Evolutionary conservation across 441 rosid species (phyloP), one percentile per base, ranked within the genome.

Genomic region (Erodium texanum): DNA sequence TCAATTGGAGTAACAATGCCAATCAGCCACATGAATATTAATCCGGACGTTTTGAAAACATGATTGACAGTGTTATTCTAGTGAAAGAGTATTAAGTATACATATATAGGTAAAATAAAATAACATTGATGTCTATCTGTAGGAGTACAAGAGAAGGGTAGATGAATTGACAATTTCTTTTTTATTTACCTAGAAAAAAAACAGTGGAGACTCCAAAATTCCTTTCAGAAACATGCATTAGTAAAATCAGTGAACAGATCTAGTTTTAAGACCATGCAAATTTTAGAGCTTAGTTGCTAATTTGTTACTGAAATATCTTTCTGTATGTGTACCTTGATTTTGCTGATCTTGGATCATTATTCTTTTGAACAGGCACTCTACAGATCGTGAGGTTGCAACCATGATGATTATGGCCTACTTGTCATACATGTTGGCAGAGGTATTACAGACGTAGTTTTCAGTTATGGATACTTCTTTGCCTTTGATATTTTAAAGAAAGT

Each of bases 401-500:
- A 82, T 80, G 92, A 77, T 86, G 65, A 80, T 88, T 41, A 85
- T 86, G 95, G 87, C 95, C 61, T 88, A 88, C 74, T 74, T 80
- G 65, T 84, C 90, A 24, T 88, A 84, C 79, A 81, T 85, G 82
- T 45, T 88, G 63, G 95, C 95, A 27, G 92, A 88, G 95, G 95
- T 88, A 80, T 67, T 20, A 48, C 18, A 48, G 19, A 48, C 19
- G n/a, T 12, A n/a, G 12, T 48, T 48, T 48, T 19, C 18, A 15
- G n/a, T 48, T 12, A 14, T 48, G 7, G 56, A 48, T 12, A 48
- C 18, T 48, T 48, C 16, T 14, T 48, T 14, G 5, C 56, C 48
- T 41, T 10, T 41, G 1, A 14, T 12, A 41, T 41, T 48, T 48
- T n/a, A 48, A 48, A 48, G 56, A 48, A 48, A 48, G 56, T 48